These are phyloP conservation scores for Cercospora canescens DNA, from an alignment of 2,329 filamentous ascomycete species.

Conservation along the genomic window DNA sequence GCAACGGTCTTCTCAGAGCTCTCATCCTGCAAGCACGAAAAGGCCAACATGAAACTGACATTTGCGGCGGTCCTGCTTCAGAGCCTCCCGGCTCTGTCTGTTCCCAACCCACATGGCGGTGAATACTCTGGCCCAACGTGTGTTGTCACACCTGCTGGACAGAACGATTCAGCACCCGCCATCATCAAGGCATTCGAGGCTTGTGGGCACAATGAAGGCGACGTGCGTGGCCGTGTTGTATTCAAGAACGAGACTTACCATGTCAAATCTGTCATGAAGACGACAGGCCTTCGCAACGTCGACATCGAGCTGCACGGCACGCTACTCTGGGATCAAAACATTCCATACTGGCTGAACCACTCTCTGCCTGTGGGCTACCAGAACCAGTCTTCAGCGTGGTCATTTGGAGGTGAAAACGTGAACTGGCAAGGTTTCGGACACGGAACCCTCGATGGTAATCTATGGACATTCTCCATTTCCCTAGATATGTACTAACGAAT, in stretches of 20 bases:
- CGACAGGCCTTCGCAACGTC: conserved; percentile 47
- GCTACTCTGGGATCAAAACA: conserved; percentile 45
- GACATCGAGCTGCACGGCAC: conserved; percentile 52
- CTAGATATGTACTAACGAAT: neutral
- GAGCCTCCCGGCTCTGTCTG: neutral
- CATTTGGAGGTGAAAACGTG: conserved; percentile 56
- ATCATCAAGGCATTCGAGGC: conserved; percentile 52
- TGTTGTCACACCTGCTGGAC: neutral
- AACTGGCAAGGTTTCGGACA: conserved; percentile 50
- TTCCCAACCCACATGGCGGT: neutral
- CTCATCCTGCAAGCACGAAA: neutral
- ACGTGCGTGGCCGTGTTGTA: conserved; percentile 14
- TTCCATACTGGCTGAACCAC: conserved; percentile 54
- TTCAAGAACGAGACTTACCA: conserved; percentile 20
- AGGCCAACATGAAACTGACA: neutral
- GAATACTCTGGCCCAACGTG: neutral
- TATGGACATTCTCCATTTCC: too few relatives aligned
- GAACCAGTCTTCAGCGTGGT: conserved; percentile 57
- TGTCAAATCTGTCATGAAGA: conserved; percentile 52
- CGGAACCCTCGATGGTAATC: conserved; percentile 53
- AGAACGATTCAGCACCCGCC: conserved; percentile 42
- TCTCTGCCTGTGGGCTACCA: conserved; percentile 56
- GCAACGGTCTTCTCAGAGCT: neutral
- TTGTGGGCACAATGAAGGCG: conserved; percentile 46
- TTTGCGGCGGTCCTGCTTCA: neutral